Percentiles rank a stretch among this genome's conserved stretches.
phyloP scores from a whole-genome alignment of 345 rosid genomes.

The Aegle marmelos region DNA sequence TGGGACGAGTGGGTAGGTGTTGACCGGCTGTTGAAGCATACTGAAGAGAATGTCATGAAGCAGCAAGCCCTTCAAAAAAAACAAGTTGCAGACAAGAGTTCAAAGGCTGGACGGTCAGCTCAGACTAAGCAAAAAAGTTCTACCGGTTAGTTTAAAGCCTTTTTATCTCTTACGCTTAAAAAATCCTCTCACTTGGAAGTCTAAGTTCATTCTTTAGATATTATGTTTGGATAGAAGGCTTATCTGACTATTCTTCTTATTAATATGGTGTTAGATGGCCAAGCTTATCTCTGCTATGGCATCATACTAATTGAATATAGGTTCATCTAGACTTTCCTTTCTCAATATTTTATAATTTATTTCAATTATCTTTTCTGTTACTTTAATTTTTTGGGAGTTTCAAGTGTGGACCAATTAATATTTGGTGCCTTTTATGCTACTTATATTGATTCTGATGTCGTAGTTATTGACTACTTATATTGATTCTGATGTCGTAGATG shows the following conservation, averaged over 20 bases:
- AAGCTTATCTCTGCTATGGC: not conserved
- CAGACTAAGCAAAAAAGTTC: constrained; percentile 61
- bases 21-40: constrained; percentile 64
- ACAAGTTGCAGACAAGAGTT: constrained; percentile 55
- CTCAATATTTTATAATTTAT: not conserved
- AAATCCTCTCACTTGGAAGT: not conserved
- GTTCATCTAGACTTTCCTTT: not conserved
- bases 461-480: constrained; percentile 13
- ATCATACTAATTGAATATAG: not conserved
- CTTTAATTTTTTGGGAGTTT: not conserved
- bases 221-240: not conserved
- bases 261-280: not conserved
- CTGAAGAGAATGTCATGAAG: constrained; percentile 63
- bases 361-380: not conserved
- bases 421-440: constrained; percentile 2
- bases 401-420: not conserved
- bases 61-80: constrained; percentile 62
- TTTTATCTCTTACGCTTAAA: not conserved
- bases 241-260: not conserved
- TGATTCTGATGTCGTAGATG: constrained; percentile 48
- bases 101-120: constrained; percentile 60
- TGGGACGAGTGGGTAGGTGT: constrained; percentile 97
- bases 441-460: constrained; percentile 24
- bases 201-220: not conserved
- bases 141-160: constrained; percentile 37